A percentile compares a stretch with the other conserved stretches of the same genome.
Conservation (phyloP, 306 rosid genomes). For the Begonia peltatifolia region DNA sequence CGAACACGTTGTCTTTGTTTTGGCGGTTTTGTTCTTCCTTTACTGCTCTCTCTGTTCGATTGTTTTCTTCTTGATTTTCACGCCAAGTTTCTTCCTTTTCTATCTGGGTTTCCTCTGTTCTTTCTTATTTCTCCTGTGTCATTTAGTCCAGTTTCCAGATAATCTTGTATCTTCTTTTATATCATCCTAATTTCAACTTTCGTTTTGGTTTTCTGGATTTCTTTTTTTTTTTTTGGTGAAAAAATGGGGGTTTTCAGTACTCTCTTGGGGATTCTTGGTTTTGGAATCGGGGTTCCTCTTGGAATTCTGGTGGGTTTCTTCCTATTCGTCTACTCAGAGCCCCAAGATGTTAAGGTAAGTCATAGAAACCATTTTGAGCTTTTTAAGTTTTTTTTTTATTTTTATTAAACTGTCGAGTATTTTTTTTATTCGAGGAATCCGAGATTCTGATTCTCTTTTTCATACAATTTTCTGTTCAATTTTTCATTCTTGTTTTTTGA, state of each 20-base stretch:
- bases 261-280: slow-evolving; percentile 56
- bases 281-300: slow-evolving; percentile 64
- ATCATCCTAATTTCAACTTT: neutral
- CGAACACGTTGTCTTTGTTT: neutral
- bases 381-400: slow-evolving; percentile 2
- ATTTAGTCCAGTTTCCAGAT: neutral
- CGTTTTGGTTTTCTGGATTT: slow-evolving; percentile 5
- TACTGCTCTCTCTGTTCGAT: neutral
- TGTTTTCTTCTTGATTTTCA: neutral
- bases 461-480: neutral
- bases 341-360: slow-evolving; percentile 48
- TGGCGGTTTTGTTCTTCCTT: slow-evolving; percentile 2
- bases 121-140: neutral
- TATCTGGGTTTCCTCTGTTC: neutral
- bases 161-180: neutral
- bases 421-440: neutral
- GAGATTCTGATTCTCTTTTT: too few relatives aligned
- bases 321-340: slow-evolving; percentile 50
- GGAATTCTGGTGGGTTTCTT: slow-evolving; percentile 75
- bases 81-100: neutral
- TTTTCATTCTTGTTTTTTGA: slow-evolving; percentile 1
- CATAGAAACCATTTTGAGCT: neutral
- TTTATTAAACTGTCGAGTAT: neutral
- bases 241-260: slow-evolving; percentile 59
- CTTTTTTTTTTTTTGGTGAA: neutral